Base-by-base conservation (phyloP, 2,329 filamentous ascomycete species). In the Colletotrichum endophyticum region DNA sequence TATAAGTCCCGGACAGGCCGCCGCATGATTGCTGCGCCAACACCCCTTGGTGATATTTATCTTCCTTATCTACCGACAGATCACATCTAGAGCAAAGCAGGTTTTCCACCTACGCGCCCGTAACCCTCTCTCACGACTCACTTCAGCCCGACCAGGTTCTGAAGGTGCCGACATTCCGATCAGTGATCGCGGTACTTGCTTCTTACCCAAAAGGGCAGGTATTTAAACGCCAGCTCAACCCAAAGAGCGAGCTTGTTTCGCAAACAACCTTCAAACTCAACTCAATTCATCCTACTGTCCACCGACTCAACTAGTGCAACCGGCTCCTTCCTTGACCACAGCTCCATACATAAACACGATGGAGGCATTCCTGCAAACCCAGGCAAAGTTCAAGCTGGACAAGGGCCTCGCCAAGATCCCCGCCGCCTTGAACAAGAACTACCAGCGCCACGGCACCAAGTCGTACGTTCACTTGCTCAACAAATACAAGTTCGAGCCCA, bases 401-500 rank as follows among this genome's bases (percentile, higher is more conserved):
- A 74, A 76, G 49, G 49, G 66, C 15, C 71, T 76, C 30, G 25
- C 49, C 16, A 76, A 74, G 57, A 66, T 76, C 9, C 66, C 64
- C 12, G 70, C 32, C 8, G 34, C 69, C 25, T 22, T 49, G 22
- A 76, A 74, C 49, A 61, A 70, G 49, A 76, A 66, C 19, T 76
- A 76, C 70, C 62, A 74, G 25, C 74, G 74, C 25, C 70, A 76
- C 9, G 74, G 74, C 59, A 70, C 63, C 3, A 76, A 76, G 25
- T 76, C 74, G 13, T 76, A 76, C 34, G 74, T 76, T 27, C 15
- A 76, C 30, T 56, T 76, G 19, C 64, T 76, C 49, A 76, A 76
- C 49, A 76, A 76, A 66, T 76, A 69, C 34, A 74, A 76, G 64
- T 76, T 76, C 34, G 74, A 74, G 44, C 71, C 74, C 19, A 76